Evolutionary conservation across 768 basidiomycete species (phyloP), one percentile per base, ranked within the genome.

Genomic region (Mycena maculata): DNA sequence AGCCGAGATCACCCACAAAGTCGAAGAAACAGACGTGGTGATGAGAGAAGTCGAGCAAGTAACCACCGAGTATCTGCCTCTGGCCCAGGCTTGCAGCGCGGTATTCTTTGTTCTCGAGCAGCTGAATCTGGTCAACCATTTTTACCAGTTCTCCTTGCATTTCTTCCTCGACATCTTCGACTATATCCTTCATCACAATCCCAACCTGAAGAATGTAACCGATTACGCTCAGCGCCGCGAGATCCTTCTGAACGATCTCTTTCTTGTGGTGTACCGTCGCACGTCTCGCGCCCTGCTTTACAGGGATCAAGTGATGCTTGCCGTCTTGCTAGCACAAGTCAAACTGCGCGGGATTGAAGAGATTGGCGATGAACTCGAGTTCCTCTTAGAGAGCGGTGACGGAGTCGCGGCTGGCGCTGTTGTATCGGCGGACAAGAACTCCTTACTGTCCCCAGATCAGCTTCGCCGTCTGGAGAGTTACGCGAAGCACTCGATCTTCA

Each of bases 91-190:
- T 5, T 98, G 96, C 85, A 97, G 96, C 76, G 90, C 95, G 1
- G 90, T 98, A 45, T 99, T 94, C 88, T 99, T 99, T 82, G 92
- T 97, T 64, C 83, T 99, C 72, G 97, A 99, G 74, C 96, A 98
- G 74, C 86, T 99, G 54, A 92, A 94, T 76, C 85, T 92, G 58
- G 88, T 98, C 82, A 95, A 97, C 75, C 97, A 98, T 80, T 99
- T 99, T 83, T 99, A 99, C 76, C 95, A 98, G 78, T 99, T 99
- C 85, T 99, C 98, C 2, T 86, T 99, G 49, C 91, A 86, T 30
- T 98, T 97, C 86, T 99, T 99, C 92, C 87, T 99, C 65, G 97
- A 98, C 76, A 97, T 98, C 75, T 99, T 99, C 80, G 95, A 99
- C 80, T 94, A 92, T 72, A 90, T 97, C 63, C 87, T 99, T 10